Percentiles rank a stretch among this genome's conserved stretches.
Evolutionary conservation across 2,329 filamentous ascomycete species (phyloP).

Genomic region (Colletotrichum sp.): DNA sequence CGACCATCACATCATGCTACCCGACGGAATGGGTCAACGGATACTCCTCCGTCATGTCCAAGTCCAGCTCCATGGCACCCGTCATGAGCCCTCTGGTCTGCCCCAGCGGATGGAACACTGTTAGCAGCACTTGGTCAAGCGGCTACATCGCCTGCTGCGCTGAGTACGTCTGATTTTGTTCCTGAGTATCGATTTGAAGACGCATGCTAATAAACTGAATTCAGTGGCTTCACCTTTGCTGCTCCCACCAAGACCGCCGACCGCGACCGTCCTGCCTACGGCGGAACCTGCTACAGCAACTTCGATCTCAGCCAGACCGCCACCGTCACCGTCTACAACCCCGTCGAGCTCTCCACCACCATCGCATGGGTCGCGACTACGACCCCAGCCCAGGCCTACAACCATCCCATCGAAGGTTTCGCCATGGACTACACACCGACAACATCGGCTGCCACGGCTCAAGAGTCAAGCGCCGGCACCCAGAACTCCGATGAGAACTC

Average conservation of each 20-base stretch:
- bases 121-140: conserved; percentile 14
- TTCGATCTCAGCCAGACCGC: conserved; percentile 11
- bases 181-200: not conserved
- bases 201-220: not conserved
- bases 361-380: conserved; percentile 11
- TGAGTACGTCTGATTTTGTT: not conserved
- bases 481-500: conserved; percentile 8
- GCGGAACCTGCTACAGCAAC: conserved; percentile 18
- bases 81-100: conserved; percentile 14
- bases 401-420: conserved; percentile 13
- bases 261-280: conserved; percentile 12
- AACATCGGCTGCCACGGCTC: not conserved
- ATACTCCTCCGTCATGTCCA: conserved; percentile 4
- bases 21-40: conserved; percentile 11
- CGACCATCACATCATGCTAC: conserved; percentile 12
- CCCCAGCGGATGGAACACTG: conserved; percentile 10
- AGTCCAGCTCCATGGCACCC: conserved; percentile 16
- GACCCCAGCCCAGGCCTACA: conserved; percentile 16
- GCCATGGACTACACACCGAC: conserved; percentile 13
- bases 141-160: conserved; percentile 19
- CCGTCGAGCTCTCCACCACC: conserved; percentile 5
- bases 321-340: conserved; percentile 18
- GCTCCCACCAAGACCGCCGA: not conserved
- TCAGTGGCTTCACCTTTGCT: conserved; percentile 14
- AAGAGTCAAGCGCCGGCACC: not conserved